phyloP scores from a whole-genome alignment of 2,329 filamentous ascomycete species.

The Dothiorella sarmentorum region DNA sequence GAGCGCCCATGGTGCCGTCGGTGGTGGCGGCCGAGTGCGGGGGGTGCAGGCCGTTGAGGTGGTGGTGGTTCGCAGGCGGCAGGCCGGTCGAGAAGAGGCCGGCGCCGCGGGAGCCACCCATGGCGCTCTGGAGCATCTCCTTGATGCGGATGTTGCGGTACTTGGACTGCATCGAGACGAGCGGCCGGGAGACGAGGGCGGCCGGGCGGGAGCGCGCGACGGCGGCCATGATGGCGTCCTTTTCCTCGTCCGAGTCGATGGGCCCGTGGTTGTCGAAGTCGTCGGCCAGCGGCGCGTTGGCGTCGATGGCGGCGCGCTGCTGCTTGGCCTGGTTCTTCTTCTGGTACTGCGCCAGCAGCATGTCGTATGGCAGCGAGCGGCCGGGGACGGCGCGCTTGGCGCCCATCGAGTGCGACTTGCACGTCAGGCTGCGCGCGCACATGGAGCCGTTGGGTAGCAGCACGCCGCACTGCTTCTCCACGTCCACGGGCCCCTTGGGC shows the following conservation, averaged over 20 bases:
- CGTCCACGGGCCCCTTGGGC: constrained; percentile 87
- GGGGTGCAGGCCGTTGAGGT: not conserved
- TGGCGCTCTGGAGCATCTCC: constrained; percentile 59
- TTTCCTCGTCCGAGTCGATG: constrained; percentile 93
- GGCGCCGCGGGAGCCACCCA: constrained; percentile 49
- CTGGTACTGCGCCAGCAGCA: constrained; percentile 66
- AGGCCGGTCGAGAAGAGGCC: constrained; percentile 38
- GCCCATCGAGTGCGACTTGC: constrained; percentile 94
- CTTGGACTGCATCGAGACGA: constrained; percentile 50
- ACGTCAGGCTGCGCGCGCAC: constrained; percentile 84
- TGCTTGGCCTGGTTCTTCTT: constrained; percentile 99
- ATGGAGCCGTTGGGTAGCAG: constrained; percentile 78
- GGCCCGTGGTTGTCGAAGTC: constrained; percentile 70
- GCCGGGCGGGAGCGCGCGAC: constrained; percentile 70
- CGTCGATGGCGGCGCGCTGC: constrained; percentile 93
- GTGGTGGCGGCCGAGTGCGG: not conserved
- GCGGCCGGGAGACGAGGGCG: constrained; percentile 65
- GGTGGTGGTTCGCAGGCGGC: not conserved
- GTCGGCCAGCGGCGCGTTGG: constrained; percentile 85
- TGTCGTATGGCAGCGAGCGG: constrained; percentile 84
- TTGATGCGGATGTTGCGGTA: constrained; percentile 63
- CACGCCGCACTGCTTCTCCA: constrained; percentile 91
- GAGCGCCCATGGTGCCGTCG: constrained; percentile 18
- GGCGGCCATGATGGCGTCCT: constrained; percentile 80
- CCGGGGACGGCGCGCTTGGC: constrained; percentile 86